phyloP scores from a whole-genome alignment of 1,139 yeast species.

The Yamadazyma oceani region DNA sequence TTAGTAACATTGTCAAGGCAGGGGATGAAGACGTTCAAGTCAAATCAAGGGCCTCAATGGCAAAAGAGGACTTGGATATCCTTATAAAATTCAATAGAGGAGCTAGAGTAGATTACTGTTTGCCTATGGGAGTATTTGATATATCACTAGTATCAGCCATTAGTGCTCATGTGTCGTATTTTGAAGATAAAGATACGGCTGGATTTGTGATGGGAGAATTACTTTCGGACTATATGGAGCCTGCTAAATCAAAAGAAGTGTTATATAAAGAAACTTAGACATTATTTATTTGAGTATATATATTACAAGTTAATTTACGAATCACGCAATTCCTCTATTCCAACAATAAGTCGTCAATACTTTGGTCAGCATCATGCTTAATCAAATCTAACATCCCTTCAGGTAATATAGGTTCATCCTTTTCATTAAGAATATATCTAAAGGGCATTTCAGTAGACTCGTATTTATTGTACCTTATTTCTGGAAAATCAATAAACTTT shows the following conservation, averaged over 20 bases:
- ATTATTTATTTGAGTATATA: background rate
- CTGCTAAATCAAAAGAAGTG: constrained; percentile 26
- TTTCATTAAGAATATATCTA: constrained; percentile 69
- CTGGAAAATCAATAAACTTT: constrained; percentile 88
- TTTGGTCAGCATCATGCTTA: constrained; percentile 78
- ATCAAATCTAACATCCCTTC: constrained; percentile 88
- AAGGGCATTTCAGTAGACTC: constrained; percentile 99
- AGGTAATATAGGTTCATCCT: constrained; percentile 79
- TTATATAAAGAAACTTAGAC: constrained; percentile 16
- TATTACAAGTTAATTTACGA: constrained; percentile 3
- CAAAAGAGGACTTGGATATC: constrained; percentile 28
- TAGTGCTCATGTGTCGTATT: constrained; percentile 84
- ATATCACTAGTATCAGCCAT: constrained; percentile 76
- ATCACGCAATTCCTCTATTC: constrained; percentile 11
- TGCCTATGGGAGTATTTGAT: constrained; percentile 81
- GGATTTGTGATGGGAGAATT: constrained; percentile 69
- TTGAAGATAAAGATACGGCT: constrained; percentile 84
- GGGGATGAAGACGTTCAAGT: constrained; percentile 18
- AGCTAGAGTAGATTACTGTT: constrained; percentile 79
- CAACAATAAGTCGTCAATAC: constrained; percentile 59
- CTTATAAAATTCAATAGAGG: constrained; percentile 54
- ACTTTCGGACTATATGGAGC: constrained; percentile 21
- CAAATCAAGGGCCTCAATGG: constrained; percentile 15
- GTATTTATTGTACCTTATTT: constrained; percentile 78
- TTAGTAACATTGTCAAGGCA: constrained; percentile 32